Evolutionary conservation across 179 eudicot species (phyloP).

Genomic region (Nepenthes alata): DNA sequence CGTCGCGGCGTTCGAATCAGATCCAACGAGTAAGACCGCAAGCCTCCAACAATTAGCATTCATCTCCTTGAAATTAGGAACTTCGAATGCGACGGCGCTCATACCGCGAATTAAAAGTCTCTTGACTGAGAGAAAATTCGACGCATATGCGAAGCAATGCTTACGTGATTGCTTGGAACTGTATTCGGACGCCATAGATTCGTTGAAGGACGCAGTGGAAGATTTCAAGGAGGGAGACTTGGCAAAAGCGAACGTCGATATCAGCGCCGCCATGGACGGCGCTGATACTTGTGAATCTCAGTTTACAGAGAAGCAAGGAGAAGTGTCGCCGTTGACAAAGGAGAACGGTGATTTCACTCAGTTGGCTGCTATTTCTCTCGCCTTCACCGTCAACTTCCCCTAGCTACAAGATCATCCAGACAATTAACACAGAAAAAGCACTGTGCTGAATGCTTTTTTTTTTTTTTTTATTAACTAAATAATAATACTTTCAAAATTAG

Average conservation of each 20-base stretch:
- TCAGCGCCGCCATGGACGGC: constrained; percentile 29
- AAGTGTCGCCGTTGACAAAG: constrained; percentile 35
- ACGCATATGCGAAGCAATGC: constrained; percentile 15
- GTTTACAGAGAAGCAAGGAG: constrained; percentile 26
- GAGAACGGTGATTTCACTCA: constrained; percentile 24
- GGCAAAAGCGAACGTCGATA: constrained; percentile 24
- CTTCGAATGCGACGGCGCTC: constrained; percentile 34
- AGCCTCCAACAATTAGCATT: constrained; percentile 23
- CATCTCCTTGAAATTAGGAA: constrained; percentile 30
- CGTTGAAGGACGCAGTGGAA: constrained; percentile 21
- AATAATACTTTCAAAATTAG: too few relatives aligned
- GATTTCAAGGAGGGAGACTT: constrained; percentile 12
- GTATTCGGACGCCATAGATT: constrained; percentile 22
- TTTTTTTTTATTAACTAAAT: too few relatives aligned
- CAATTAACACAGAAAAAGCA: too few relatives aligned
- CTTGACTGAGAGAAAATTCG: constrained; percentile 20
- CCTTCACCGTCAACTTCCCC: constrained; percentile 7
- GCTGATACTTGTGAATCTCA: constrained; percentile 38
- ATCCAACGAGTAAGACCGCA: constrained; percentile 42
- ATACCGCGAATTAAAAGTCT: constrained; percentile 15
- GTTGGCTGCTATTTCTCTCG: constrained; percentile 25
- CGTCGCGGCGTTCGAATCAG: constrained; percentile 33
- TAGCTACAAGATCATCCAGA: too few relatives aligned
- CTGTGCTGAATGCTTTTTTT: too few relatives aligned
- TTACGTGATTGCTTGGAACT: constrained; percentile 28